phyloP scores from a whole-genome alignment of 768 basidiomycete species.

The Tylopilus subfusipes region DNA sequence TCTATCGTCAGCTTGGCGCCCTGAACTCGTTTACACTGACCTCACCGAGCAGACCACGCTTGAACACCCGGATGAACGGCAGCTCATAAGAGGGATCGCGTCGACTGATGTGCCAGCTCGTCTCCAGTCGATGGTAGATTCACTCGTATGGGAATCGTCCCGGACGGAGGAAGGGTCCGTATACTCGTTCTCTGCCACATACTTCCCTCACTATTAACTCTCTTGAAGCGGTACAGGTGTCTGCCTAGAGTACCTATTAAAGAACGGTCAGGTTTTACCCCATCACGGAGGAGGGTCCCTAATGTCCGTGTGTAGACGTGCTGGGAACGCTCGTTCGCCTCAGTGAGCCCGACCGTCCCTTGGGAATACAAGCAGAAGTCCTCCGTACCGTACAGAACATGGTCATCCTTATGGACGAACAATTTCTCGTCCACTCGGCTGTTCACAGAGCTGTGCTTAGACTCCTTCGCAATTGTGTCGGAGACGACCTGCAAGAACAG shows the following conservation, averaged over 20 bases:
- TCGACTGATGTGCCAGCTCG: slow-evolving; percentile 78
- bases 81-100: slow-evolving; percentile 73
- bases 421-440: slow-evolving; percentile 87
- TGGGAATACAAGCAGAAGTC: slow-evolving; percentile 89
- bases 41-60: slow-evolving; percentile 61
- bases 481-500: slow-evolving; percentile 89
- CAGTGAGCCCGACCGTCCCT: slow-evolving; percentile 79
- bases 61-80: slow-evolving; percentile 85
- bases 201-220: slow-evolving; percentile 8
- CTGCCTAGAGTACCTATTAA: slow-evolving; percentile 88
- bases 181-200: slow-evolving; percentile 1
- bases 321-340: slow-evolving; percentile 80
- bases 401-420: slow-evolving; percentile 88
- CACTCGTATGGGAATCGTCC: slow-evolving; percentile 81
- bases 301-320: slow-evolving; percentile 51
- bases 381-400: slow-evolving; percentile 85
- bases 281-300: background rate
- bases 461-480: slow-evolving; percentile 81
- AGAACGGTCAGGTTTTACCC: slow-evolving; percentile 57
- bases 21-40: slow-evolving; percentile 6
- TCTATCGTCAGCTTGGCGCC: background rate
- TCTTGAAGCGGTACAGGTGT: slow-evolving; percentile 71
- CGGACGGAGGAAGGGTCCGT: slow-evolving; percentile 85
- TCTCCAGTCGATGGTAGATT: slow-evolving; percentile 77
- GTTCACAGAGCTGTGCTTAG: slow-evolving; percentile 86